Evolutionary conservation across 2,329 filamentous ascomycete species (phyloP), one percentile per base, ranked within the genome.

Genomic region (Diaporthe sp.): DNA sequence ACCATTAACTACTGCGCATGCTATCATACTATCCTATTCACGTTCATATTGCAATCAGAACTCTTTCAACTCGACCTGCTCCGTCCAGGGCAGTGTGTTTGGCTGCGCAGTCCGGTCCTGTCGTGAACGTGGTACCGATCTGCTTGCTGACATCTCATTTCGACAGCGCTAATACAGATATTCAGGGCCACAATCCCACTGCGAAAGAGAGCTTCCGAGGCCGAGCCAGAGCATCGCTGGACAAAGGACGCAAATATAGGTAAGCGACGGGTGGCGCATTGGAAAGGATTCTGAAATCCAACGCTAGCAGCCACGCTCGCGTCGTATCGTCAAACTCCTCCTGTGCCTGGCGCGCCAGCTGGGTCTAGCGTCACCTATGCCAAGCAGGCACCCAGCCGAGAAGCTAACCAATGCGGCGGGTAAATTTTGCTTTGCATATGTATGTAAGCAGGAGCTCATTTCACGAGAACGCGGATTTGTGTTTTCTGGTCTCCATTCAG

Each of bases 401-500:
- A 51, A 17, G 34, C 62, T 68, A 53, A 37, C 62, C 17, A 28
- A 9, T 13, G 9, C 46, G 65, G 46, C 34, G 65, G 39, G 37
- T 55, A 55, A 68, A 53, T 55, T 34, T 55, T 13, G 22, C 13
- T 37, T 51, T 34, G 10, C 46, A 51, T 42, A 5, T 55, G 49
- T 42, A 53, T 55, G 34, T 69, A 39, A 69, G 65, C 49, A 31
- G 46, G n/a, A 28, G 34, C 65, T 69, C 49, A 69, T 69, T 69
- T 55, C 65, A 42, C 46, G 65, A 68, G 46, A 28, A 51, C n/a
- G 9, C 22, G 31, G 46, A 3, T 15, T 19, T 25, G n/a, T 31
- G 39, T 44, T 62, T 62, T 44, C 37, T 62, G 39, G 22, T 17
- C 17, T 46, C 25, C 15, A 19, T 22, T 34, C 13, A 8, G 12